Evolutionary conservation across 148 eudicot species (phyloP).

Genomic region (Camellia granthamiana): DNA sequence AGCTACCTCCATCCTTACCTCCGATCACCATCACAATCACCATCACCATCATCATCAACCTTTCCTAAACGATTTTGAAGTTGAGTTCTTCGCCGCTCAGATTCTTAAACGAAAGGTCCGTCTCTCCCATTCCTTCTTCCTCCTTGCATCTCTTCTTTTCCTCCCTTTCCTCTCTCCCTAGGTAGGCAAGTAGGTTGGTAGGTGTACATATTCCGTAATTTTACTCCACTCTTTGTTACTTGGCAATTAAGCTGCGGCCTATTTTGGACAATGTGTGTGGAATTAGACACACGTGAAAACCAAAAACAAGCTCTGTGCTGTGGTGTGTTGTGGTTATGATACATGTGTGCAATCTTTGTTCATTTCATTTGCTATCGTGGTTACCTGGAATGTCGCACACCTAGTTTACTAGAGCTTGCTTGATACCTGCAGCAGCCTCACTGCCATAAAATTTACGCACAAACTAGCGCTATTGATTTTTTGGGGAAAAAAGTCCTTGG

Average conservation of each 20-base stretch:
- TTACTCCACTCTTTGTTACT: not conserved
- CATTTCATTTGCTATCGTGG: no score
- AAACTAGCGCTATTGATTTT: no score
- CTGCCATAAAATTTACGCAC: no score
- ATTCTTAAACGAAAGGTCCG: constrained; percentile 91
- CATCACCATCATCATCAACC: constrained; percentile 13
- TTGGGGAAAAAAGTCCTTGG: no score
- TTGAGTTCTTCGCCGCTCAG: constrained; percentile 94
- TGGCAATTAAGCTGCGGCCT: not conserved
- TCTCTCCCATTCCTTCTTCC: not conserved
- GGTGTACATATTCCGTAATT: not conserved
- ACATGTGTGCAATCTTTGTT: no score
- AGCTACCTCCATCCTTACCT: constrained; percentile 70
- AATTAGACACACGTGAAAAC: not conserved
- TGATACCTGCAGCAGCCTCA: no score
- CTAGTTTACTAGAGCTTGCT: no score
- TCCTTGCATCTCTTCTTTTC: not conserved
- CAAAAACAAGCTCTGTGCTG: not conserved
- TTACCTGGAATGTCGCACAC: no score
- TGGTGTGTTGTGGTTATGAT: no score
- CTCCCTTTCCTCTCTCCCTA: no score
- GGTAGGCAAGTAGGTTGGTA: no score
- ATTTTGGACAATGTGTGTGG: not conserved
- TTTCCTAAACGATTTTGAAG: constrained; percentile 49
- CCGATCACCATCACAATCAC: constrained; percentile 7